Base-by-base conservation (phyloP, 495 filamentous ascomycete species). In the Xylaria bambusicola region DNA sequence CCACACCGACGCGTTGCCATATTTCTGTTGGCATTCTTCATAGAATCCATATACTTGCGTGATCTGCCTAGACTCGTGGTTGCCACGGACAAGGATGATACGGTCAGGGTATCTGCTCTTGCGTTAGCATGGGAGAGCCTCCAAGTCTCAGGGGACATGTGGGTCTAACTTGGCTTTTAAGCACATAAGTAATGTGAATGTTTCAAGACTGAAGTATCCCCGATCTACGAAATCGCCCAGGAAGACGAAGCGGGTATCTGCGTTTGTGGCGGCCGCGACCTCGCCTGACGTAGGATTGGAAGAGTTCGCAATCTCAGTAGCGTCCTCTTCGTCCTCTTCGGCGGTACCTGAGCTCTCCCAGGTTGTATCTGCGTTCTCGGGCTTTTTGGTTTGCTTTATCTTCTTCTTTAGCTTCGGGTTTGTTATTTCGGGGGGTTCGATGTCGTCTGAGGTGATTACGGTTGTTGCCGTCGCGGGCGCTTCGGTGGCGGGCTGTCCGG, bases 11-110 rank as follows among this genome's bases (percentile, higher is more conserved):
- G 94, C 94, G 71, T 97, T 98, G 57, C 93, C 93, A 68, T 98
- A 98, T 70, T 98, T 98, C 65, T 90, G 88, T 67, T 96, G 90
- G 74, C 94, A 98, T 69, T 98, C 94, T 66, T 98, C 94, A 78
- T 98, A 97, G 77, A 98, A 98, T 3, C 94, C 94, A 67, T 98
- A 98, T 5, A 98, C 94, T 71, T 97, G 93, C 8, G 94, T 98
- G 59, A 98, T 98, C 71, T 98, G 94, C 15, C 94, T 87, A 17
- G 93, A 97, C 68, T 98, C 94, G 72, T 98, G 94, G 66, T 98
- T 98, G 27, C 94, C 94, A 35, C 94, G 93, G 27, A 98, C 92
- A 38, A 98, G 84, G 10, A 96, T 97, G 62, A 98, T 91, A 49
- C 89, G 83, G 70, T 98, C 93, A 23, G 94, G 95, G 72, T 92